Conservation (phyloP, 2,329 filamentous ascomycete species). For the Blastomyces gilchristii region DNA sequence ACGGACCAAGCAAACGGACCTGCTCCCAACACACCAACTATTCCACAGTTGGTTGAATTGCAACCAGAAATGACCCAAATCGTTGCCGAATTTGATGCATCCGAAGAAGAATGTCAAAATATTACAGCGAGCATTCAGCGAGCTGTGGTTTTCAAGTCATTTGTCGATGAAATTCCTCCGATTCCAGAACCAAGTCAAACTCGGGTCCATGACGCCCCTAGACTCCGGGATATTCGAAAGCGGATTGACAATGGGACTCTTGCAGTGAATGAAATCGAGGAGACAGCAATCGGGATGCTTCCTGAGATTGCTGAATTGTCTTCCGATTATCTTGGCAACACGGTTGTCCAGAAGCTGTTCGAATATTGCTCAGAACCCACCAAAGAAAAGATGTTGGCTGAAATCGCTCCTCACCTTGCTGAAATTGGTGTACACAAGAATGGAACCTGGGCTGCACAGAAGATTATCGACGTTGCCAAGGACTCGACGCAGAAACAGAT, state of each 20-base stretch:
- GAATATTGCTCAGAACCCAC: conserved; percentile 87
- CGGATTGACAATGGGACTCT: conserved; percentile 92
- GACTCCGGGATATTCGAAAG: conserved; percentile 91
- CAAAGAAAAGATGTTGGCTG: conserved; percentile 79
- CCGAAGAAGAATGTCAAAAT: conserved; percentile 61
- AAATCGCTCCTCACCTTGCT: conserved; percentile 83
- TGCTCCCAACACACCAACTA: conserved; percentile 39
- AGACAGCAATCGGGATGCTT: conserved; percentile 85
- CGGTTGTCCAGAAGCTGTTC: conserved; percentile 97
- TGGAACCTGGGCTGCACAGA: conserved; percentile 97
- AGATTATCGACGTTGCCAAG: conserved; percentile 95
- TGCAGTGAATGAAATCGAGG: conserved; percentile 78
- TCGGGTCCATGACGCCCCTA: conserved; percentile 83
- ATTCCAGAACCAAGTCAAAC: conserved; percentile 81
- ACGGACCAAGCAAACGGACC: conserved; percentile 25
- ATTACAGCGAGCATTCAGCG: conserved; percentile 65
- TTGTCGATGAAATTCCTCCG: conserved; percentile 74
- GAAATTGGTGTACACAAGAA: conserved; percentile 99
- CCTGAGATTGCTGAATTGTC: conserved; percentile 91
- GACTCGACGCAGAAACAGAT: conserved; percentile 69
- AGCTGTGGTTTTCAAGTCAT: conserved; percentile 63
- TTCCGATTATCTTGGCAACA: conserved; percentile 95
- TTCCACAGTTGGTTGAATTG: conserved; percentile 66
- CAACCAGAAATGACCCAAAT: conserved; percentile 75
- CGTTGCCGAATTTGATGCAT: conserved; percentile 77